These are phyloP conservation scores for Kwoniella shivajii DNA, from an alignment of 1,284 basidiomycete species.

Conservation along the genomic window DNA sequence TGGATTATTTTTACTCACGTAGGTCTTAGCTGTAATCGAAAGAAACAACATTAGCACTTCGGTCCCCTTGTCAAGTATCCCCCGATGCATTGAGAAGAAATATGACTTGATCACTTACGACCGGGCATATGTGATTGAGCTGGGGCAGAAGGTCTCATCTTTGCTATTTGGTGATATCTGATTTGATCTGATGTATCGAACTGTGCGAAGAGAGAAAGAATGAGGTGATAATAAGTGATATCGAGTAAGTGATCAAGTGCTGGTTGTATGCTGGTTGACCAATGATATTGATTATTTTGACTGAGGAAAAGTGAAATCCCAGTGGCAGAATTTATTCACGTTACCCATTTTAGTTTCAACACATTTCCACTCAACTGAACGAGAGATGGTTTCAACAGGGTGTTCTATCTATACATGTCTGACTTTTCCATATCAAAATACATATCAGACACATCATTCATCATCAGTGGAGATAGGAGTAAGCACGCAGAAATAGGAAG, in stretches of 20 bases:
- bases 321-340: background rate
- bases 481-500: no score
- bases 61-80: background rate
- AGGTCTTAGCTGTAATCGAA: conserved; percentile 40
- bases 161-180: conserved; percentile 30
- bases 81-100: background rate
- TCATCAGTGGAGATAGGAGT: no score
- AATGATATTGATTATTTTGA: conserved; percentile 5
- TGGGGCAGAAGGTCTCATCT: conserved; percentile 69
- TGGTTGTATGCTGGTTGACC: background rate
- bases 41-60: conserved; percentile 9
- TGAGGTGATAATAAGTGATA: background rate
- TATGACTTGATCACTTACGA: conserved; percentile 57
- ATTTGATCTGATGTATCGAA: conserved; percentile 6
- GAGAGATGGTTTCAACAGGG: no score
- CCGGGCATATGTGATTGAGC: conserved; percentile 71
- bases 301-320: background rate
- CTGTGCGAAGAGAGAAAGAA: background rate
- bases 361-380: no score
- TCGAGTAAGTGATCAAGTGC: background rate
- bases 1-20: conserved; percentile 3
- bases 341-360: no score
- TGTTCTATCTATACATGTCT: no score
- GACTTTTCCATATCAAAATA: no score
- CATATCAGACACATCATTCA: no score